phyloP scores from a whole-genome alignment of 1,284 basidiomycete species.

The Tylopilus sp. region DNA sequence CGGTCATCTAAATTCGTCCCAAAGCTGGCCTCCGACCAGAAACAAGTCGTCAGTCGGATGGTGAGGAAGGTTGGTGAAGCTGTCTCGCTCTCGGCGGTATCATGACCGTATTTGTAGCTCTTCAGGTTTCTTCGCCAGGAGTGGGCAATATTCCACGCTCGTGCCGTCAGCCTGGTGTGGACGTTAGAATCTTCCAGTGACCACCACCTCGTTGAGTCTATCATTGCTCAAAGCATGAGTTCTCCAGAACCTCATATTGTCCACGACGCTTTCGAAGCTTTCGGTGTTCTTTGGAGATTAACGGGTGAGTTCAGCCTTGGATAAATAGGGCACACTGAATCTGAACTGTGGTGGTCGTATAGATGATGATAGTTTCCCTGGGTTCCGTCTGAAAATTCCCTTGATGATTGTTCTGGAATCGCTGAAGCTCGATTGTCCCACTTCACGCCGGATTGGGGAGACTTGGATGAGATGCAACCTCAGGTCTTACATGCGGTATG shows the following conservation, averaged over 20 bases:
- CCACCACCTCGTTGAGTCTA: slow-evolving; percentile 67
- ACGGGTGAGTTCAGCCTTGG: slow-evolving; percentile 53
- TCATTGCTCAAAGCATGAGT: slow-evolving; percentile 67
- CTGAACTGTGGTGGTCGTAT: slow-evolving; percentile 28
- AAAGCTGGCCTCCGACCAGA: slow-evolving; percentile 49
- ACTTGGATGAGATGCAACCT: slow-evolving; percentile 94
- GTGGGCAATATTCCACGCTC: slow-evolving; percentile 71
- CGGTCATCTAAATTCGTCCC: slow-evolving; percentile 50
- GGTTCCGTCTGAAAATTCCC: slow-evolving; percentile 76
- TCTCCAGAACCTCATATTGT: slow-evolving; percentile 46
- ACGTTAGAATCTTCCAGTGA: slow-evolving; percentile 62
- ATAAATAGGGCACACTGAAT: slow-evolving; percentile 4
- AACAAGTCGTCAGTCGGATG: slow-evolving; percentile 52
- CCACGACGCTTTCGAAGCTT: slow-evolving; percentile 73
- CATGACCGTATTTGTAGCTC: slow-evolving; percentile 43
- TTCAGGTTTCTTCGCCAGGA: slow-evolving; percentile 70
- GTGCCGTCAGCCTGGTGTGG: slow-evolving; percentile 86
- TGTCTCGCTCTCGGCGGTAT: not conserved
- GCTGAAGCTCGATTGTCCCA: slow-evolving; percentile 70
- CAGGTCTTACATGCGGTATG: slow-evolving; percentile 83
- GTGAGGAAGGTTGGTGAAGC: slow-evolving; percentile 43
- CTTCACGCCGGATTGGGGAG: slow-evolving; percentile 72
- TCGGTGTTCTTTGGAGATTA: slow-evolving; percentile 89
- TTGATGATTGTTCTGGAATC: slow-evolving; percentile 85
- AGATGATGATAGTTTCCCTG: slow-evolving; percentile 82